phyloP scores from a whole-genome alignment of 768 basidiomycete species.

The Pluteus cervinus region DNA sequence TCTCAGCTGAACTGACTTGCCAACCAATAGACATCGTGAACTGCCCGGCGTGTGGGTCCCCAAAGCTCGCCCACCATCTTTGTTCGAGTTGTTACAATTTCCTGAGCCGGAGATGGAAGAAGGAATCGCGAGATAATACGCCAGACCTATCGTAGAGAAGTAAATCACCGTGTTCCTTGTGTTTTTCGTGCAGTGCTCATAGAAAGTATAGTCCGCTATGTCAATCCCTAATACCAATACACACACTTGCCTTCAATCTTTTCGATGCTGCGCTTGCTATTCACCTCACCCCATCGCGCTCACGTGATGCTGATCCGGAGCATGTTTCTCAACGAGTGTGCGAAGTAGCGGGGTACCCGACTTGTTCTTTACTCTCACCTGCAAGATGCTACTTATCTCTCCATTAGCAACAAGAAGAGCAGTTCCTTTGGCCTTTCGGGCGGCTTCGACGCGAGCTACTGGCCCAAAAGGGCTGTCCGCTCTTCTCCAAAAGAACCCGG shows the following conservation, averaged over 20 bases:
- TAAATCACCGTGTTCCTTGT: too few relatives aligned
- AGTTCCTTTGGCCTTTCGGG: constrained; percentile 22
- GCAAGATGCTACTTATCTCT: constrained; percentile 10
- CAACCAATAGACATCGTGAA: constrained; percentile 68
- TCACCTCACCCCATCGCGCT: too few relatives aligned
- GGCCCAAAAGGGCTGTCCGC: constrained; percentile 41
- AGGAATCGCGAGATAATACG: constrained; percentile 21
- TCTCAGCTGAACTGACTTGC: constrained; percentile 3
- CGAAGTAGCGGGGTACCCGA: too few relatives aligned
- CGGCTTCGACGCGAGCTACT: constrained; percentile 30
- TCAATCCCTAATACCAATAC: too few relatives aligned
- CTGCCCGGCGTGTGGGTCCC: constrained; percentile 84
- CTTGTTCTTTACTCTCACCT: background rate
- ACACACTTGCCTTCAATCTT: too few relatives aligned
- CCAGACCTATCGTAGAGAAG: constrained; percentile 31
- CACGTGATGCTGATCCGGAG: too few relatives aligned
- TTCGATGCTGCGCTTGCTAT: too few relatives aligned
- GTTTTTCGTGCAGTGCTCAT: too few relatives aligned
- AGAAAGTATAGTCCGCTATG: constrained; percentile 6
- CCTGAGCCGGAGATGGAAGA: constrained; percentile 63
- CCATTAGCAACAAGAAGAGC: constrained; percentile 12
- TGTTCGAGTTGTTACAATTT: constrained; percentile 78
- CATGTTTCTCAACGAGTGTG: too few relatives aligned
- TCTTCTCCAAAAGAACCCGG: constrained; percentile 62
- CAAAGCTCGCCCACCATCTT: constrained; percentile 85